phyloP scores from a whole-genome alignment of 306 rosid species.

The Pachyrhizus erosus region DNA sequence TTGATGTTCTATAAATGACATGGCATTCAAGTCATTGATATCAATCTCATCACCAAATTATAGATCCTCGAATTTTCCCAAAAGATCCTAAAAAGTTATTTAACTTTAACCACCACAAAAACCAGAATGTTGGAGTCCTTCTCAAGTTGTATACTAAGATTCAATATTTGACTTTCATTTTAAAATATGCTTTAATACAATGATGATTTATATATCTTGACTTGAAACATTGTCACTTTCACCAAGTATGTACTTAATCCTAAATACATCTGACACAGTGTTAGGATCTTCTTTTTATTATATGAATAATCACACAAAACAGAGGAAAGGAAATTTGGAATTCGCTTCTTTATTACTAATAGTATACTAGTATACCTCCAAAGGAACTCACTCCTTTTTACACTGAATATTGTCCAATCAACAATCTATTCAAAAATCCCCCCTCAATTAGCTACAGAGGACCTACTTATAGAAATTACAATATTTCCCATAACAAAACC shows the following conservation, averaged over 20 bases:
- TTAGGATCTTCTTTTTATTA: too few relatives aligned
- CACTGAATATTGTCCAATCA: too few relatives aligned
- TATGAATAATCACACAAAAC: too few relatives aligned
- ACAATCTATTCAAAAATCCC: too few relatives aligned
- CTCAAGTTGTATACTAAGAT: neutral
- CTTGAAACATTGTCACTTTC: neutral
- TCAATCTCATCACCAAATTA: neutral
- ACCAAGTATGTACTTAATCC: neutral
- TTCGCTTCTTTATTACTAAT: too few relatives aligned
- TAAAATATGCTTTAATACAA: neutral
- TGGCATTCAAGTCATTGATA: neutral
- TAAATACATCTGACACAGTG: neutral
- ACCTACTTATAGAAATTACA: too few relatives aligned
- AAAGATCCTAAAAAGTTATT: neutral
- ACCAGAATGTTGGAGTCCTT: neutral
- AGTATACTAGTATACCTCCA: too few relatives aligned
- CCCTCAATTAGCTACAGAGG: too few relatives aligned
- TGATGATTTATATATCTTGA: neutral
- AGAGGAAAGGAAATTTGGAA: too few relatives aligned
- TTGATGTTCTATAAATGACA: neutral
- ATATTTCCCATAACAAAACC: too few relatives aligned
- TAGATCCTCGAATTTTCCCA: neutral
- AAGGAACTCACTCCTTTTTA: too few relatives aligned
- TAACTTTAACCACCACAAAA: neutral
- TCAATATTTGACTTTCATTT: neutral